These are phyloP conservation scores for Penicillium sp. DNA, from an alignment of 2,329 filamentous ascomycete genomes.

Conservation along the genomic window DNA sequence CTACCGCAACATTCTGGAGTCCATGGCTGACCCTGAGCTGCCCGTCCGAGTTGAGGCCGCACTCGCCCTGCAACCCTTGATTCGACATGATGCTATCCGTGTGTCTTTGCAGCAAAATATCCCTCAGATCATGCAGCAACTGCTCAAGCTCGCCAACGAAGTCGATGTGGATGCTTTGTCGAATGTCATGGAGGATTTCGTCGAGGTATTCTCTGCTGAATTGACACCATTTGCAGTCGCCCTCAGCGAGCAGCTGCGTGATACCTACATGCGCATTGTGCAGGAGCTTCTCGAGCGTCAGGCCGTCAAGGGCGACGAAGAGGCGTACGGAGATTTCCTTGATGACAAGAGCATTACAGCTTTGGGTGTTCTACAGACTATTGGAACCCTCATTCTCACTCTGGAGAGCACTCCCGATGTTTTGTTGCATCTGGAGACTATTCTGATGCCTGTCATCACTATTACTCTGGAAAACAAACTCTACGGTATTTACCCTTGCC, in stretches of 20 bases:
- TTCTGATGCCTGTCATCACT: conserved; percentile 94
- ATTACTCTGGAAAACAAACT: conserved; percentile 97
- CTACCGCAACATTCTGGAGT: conserved; percentile 94
- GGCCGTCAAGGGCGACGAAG: conserved; percentile 67
- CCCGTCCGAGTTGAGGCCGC: conserved; percentile 93
- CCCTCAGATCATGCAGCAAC: conserved; percentile 98
- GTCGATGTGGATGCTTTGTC: conserved; percentile 95
- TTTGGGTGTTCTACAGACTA: conserved; percentile 92
- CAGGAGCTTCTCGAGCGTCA: conserved; percentile 87
- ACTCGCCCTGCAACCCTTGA: conserved; percentile 88
- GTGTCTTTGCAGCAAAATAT: conserved; percentile 97
- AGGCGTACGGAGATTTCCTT: conserved; percentile 80
- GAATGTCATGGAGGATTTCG: conserved; percentile 99
- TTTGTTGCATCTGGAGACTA: conserved; percentile 86
- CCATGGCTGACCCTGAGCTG: conserved; percentile 89
- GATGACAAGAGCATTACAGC: conserved; percentile 99
- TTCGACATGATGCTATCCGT: conserved; percentile 90
- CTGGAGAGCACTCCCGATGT: conserved; percentile 97
- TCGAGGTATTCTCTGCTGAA: conserved; percentile 96
- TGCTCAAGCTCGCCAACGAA: conserved; percentile 94
- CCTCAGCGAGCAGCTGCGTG: conserved; percentile 88
- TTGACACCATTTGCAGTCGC: conserved; percentile 96
- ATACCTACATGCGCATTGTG: conserved; percentile 93
- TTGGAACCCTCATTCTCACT: conserved; percentile 93
- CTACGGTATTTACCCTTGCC: conserved; percentile 57